Evolutionary conservation across 2,329 filamentous ascomycete species (phyloP), one percentile per base, ranked within the genome.

Genomic region (Amphichorda felina): DNA sequence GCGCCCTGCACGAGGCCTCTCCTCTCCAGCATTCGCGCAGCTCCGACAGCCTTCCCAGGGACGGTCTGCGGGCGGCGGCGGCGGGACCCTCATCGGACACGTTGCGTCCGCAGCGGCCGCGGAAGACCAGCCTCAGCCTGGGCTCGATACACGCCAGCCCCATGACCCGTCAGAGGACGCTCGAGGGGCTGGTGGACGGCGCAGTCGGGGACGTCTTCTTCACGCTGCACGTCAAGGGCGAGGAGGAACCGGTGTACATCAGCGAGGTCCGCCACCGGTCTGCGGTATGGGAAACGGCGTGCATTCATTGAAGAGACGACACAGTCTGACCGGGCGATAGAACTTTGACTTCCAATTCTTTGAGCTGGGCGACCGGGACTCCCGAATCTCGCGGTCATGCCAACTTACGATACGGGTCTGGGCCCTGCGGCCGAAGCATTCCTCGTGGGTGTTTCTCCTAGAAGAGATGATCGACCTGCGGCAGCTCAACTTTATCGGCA

Each of bases 281-380:
- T n/a, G 87, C 86, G 59, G 69, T 73, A 57, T 40, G 54, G n/a
- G 25, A 15, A 10, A 25, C 6, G 31, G 9, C 11, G n/a, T 4
- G 28, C 9, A 30, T 15, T 10, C 13, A 27, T 27, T 27, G 29
- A 10, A 31, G 13, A 16, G 21, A 17, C 8, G 33, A 17, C 8
- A 19, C 11, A 27, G 15, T 25, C 34, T 35, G 26, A 35, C 34
- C 11, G 31, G 43, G 38, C 25, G 14, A n/a, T 28, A 73, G 70
- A 95, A 95, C 54, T 91, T 91, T 43, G 86, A 82, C 47, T 96
- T 94, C 54, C 76, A 75, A 30, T 81, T 83, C 53, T 93, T 95
- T 53, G 81, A 93, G 41, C 68, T 94, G 5, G 70, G 71, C 17
- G 59, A 66, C 5, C 75, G 70, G 42, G 75, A 72, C 0, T 71